Conservation (phyloP, 2,329 filamentous ascomycete species). For the Diaporthe batatas region DNA sequence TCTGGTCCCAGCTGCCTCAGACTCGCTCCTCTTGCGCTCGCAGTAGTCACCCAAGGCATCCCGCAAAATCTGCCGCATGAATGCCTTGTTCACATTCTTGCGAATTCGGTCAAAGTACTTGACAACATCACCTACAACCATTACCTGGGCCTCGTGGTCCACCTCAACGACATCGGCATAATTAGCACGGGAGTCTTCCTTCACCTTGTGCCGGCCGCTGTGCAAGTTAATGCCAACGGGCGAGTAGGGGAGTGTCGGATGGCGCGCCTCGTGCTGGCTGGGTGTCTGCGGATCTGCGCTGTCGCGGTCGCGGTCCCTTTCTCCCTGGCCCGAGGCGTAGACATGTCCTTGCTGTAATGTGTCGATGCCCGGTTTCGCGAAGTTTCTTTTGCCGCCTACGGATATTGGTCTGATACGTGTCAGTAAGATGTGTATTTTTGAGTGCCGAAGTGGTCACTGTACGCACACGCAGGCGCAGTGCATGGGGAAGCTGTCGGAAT, state of each 20-base stretch:
- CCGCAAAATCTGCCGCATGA: slow-evolving; percentile 53
- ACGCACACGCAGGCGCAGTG: slow-evolving; percentile 55
- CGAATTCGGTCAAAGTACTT: slow-evolving; percentile 54
- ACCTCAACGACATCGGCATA: slow-evolving; percentile 54
- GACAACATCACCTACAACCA: slow-evolving; percentile 53
- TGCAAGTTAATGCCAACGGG: slow-evolving; percentile 52
- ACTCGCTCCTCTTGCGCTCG: slow-evolving; percentile 45
- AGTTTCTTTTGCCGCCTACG: slow-evolving; percentile 51
- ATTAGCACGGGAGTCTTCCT: slow-evolving; percentile 54
- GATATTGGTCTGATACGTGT: slow-evolving; percentile 50
- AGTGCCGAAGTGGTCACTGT: neutral
- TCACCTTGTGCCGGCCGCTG: slow-evolving; percentile 51
- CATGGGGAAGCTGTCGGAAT: slow-evolving; percentile 53
- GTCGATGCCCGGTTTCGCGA: slow-evolving; percentile 54
- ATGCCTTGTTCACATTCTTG: slow-evolving; percentile 54
- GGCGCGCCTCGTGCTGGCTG: slow-evolving; percentile 47
- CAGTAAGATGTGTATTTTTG: slow-evolving; percentile 9
- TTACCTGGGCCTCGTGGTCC: slow-evolving; percentile 53
- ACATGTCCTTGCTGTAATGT: slow-evolving; percentile 53
- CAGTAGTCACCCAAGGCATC: slow-evolving; percentile 53
- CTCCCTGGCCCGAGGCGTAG: slow-evolving; percentile 53
- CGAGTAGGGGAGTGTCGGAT: slow-evolving; percentile 51
- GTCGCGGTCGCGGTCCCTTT: slow-evolving; percentile 46
- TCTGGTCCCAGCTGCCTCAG: slow-evolving; percentile 36
- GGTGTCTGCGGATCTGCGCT: slow-evolving; percentile 40